Conservation (phyloP, 768 basidiomycete genomes). For the Hysterangium stoloniferum region DNA sequence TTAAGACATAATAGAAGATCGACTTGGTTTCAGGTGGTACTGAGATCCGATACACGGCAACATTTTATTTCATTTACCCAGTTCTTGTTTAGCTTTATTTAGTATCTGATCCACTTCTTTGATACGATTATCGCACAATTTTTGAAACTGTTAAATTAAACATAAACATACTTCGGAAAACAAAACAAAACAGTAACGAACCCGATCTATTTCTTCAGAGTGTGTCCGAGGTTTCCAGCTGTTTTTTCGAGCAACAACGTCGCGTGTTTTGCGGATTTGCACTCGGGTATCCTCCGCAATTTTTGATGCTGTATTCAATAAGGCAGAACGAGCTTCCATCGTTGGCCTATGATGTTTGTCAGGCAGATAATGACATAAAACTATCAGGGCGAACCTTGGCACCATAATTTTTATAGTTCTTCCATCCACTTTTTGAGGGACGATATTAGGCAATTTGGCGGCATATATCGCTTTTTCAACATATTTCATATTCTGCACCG, state of each 20-base stretch:
- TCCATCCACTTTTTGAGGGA: constrained; percentile 62
- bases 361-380: background rate
- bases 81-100: constrained; percentile 25
- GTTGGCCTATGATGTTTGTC: constrained; percentile 52
- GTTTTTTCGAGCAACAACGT: constrained; percentile 58
- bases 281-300: constrained; percentile 70
- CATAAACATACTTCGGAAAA: background rate
- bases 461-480: constrained; percentile 70
- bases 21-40: too few relatives aligned
- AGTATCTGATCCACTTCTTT: constrained; percentile 62
- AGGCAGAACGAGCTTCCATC: constrained; percentile 54
- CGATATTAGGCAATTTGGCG: constrained; percentile 64
- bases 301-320: constrained; percentile 48
- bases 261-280: constrained; percentile 67
- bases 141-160: constrained; percentile 53
- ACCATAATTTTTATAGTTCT: constrained; percentile 75
- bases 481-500: constrained; percentile 63
- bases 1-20: too few relatives aligned
- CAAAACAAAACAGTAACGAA: constrained; percentile 24
- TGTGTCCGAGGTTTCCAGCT: constrained; percentile 61
- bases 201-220: constrained; percentile 67
- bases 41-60: too few relatives aligned
- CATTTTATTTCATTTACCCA: constrained; percentile 7
- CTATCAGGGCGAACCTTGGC: constrained; percentile 48
- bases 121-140: constrained; percentile 53